phyloP scores from a whole-genome alignment of 1,284 basidiomycete species.

The Melampsora larici-populina region DNA sequence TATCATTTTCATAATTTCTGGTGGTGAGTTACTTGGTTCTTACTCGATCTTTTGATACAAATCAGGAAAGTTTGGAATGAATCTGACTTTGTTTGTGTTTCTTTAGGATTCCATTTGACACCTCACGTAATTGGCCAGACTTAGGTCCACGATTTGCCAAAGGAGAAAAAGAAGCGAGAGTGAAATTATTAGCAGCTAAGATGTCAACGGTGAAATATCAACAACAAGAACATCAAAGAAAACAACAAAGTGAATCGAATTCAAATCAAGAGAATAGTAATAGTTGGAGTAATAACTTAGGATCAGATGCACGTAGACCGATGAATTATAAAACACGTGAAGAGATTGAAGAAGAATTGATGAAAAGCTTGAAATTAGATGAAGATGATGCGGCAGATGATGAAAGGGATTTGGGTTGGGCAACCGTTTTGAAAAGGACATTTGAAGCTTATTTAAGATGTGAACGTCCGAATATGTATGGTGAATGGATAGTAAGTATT shows the following conservation, averaged over 20 bases:
- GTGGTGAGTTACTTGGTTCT: slow-evolving; percentile 39
- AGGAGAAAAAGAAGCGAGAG: slow-evolving; percentile 64
- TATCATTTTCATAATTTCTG: slow-evolving; percentile 79
- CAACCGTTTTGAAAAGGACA: slow-evolving; percentile 81
- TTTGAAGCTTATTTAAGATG: slow-evolving; percentile 83
- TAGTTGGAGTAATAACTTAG: not conserved
- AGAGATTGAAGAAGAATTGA: slow-evolving; percentile 47
- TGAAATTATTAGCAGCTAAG: slow-evolving; percentile 52
- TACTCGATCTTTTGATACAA: slow-evolving; percentile 26
- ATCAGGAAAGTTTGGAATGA: slow-evolving; percentile 58
- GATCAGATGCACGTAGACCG: slow-evolving; percentile 9
- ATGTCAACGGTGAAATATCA: slow-evolving; percentile 43
- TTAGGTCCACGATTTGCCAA: slow-evolving; percentile 72
- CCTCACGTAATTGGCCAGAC: slow-evolving; percentile 82
- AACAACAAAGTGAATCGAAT: slow-evolving; percentile 31
- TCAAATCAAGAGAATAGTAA: slow-evolving; percentile 44
- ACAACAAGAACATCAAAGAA: slow-evolving; percentile 1
- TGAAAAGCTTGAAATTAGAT: slow-evolving; percentile 51
- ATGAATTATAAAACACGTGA: slow-evolving; percentile 46
- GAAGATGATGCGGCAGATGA: slow-evolving; percentile 46
- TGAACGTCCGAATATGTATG: slow-evolving; percentile 86
- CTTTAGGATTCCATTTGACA: slow-evolving; percentile 92
- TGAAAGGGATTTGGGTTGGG: slow-evolving; percentile 78
- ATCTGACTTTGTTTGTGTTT: slow-evolving; percentile 13
- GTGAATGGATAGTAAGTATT: slow-evolving; percentile 64